These are phyloP conservation scores for Nicotiana otophora DNA, from an alignment of 257 asterid species.

Conservation along the genomic window DNA sequence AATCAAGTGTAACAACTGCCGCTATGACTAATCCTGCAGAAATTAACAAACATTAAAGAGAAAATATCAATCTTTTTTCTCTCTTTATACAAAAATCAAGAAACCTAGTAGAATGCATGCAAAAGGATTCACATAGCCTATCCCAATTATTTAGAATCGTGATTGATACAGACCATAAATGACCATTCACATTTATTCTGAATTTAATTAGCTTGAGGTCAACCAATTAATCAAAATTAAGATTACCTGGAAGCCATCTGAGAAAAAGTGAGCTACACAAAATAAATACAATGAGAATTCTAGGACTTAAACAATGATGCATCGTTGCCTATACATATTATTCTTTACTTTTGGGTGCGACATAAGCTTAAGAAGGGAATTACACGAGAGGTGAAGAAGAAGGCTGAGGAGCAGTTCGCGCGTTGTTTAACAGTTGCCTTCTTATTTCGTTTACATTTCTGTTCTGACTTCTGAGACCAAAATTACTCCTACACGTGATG, in stretches of 20 bases:
- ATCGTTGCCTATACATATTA: not conserved
- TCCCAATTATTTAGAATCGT: not conserved
- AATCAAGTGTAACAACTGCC: slow-evolving; percentile 58
- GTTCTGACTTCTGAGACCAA: no score
- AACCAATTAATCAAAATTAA: not conserved
- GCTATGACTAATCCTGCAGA: slow-evolving; percentile 41
- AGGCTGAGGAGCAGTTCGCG: slow-evolving; percentile 3
- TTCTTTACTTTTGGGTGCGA: not conserved
- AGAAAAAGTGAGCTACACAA: slow-evolving; percentile 25
- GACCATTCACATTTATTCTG: no score
- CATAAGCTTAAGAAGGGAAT: not conserved
- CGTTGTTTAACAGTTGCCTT: not conserved
- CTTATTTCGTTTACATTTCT: not conserved
- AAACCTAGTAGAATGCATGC: not conserved
- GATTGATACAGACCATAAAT: not conserved
- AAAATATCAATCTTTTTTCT: not conserved
- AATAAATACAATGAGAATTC: not conserved
- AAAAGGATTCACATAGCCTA: not conserved
- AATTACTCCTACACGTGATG: no score
- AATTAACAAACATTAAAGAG: not conserved
- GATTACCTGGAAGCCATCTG: slow-evolving; percentile 46
- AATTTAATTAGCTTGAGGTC: not conserved
- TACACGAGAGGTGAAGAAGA: not conserved
- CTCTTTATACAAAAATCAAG: not conserved
- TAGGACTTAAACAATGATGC: not conserved